Conservation (phyloP, 2,329 filamentous ascomycete species). For the Nothopassalora personata region DNA sequence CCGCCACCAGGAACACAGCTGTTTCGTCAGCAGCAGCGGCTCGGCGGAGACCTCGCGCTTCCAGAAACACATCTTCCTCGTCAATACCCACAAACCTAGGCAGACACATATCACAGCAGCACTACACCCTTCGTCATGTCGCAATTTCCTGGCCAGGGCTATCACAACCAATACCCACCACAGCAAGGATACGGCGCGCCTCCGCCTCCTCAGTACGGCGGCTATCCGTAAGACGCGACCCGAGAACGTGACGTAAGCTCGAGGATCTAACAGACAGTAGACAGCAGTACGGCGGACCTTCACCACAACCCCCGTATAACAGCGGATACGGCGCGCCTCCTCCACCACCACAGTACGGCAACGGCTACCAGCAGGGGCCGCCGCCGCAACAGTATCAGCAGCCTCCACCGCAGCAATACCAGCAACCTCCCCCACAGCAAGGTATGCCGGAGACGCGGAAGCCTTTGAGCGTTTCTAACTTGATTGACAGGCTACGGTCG, state of each 20-base stretch:
- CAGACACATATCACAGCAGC: not conserved
- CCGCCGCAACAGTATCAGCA: conserved; percentile 35
- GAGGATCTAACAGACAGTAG: not conserved
- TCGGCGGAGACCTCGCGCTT: conserved; percentile 4
- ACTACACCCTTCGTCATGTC: conserved; percentile 20
- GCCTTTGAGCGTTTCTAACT: conserved; percentile 55
- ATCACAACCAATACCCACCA: conserved; percentile 30
- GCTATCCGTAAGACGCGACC: conserved; percentile 9
- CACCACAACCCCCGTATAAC: conserved; percentile 38
- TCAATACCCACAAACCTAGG: not conserved
- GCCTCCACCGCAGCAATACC: conserved; percentile 41
- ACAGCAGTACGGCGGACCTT: conserved; percentile 33
- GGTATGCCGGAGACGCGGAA: conserved; percentile 7
- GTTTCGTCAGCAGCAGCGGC: conserved; percentile 8
- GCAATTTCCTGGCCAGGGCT: conserved; percentile 30
- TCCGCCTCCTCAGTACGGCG: conserved; percentile 13
- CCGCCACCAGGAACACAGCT: not conserved
- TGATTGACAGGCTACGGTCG: conserved; percentile 29
- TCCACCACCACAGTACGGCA: conserved; percentile 34
- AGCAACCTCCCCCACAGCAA: conserved; percentile 33
- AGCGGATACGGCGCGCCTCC: conserved; percentile 39
- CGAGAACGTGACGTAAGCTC: not conserved
- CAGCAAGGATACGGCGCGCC: conserved; percentile 19
- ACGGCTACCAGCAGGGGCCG: conserved; percentile 34
- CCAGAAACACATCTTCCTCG: not conserved